These are phyloP conservation scores for Kazachstania taianensis DNA, from an alignment of 805 yeast species.

Conservation along the genomic window DNA sequence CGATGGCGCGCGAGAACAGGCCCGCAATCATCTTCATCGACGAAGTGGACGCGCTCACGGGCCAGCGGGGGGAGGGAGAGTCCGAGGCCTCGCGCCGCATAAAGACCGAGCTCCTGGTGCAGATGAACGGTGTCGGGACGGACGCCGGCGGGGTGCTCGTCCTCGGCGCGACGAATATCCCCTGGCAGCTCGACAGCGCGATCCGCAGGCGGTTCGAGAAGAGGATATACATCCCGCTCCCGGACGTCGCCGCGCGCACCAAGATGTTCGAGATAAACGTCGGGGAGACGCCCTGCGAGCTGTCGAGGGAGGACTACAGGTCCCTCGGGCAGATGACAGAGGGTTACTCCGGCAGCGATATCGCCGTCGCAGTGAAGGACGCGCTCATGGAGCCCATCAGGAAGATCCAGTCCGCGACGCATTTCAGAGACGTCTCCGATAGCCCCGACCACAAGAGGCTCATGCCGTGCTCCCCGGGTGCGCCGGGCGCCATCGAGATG, in stretches of 20 bases:
- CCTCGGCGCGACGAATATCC: conserved; percentile 94
- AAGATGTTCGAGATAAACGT: conserved; percentile 92
- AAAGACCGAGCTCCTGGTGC: conserved; percentile 90
- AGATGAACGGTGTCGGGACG: conserved; percentile 98
- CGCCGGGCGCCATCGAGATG: conserved; percentile 72
- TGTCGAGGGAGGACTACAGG: conserved; percentile 63
- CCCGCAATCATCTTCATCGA: conserved; percentile 95
- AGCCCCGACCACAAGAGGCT: conserved; percentile 35
- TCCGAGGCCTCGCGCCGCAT: conserved; percentile 94
- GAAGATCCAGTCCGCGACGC: conserved; percentile 91
- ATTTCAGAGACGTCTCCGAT: conserved; percentile 56
- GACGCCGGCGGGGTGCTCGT: conserved; percentile 89
- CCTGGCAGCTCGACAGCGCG: conserved; percentile 98
- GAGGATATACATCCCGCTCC: conserved; percentile 89
- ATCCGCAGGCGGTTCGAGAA: conserved; percentile 92
- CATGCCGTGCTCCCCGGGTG: conserved; percentile 98
- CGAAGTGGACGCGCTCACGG: conserved; percentile 96
- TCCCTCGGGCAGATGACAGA: conserved; percentile 86
- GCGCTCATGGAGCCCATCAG: conserved; percentile 97
- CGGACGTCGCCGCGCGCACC: conserved; percentile 86
- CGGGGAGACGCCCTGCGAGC: conserved; percentile 77
- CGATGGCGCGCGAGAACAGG: conserved; percentile 92
- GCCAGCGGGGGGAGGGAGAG: conserved; percentile 97
- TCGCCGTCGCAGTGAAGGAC: conserved; percentile 92
- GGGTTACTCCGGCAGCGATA: conserved; percentile 96